A percentile compares a stretch with the other conserved stretches of the same genome.
Conservation (phyloP, 768 basidiomycete species). For the Trametes sanguinea region DNA sequence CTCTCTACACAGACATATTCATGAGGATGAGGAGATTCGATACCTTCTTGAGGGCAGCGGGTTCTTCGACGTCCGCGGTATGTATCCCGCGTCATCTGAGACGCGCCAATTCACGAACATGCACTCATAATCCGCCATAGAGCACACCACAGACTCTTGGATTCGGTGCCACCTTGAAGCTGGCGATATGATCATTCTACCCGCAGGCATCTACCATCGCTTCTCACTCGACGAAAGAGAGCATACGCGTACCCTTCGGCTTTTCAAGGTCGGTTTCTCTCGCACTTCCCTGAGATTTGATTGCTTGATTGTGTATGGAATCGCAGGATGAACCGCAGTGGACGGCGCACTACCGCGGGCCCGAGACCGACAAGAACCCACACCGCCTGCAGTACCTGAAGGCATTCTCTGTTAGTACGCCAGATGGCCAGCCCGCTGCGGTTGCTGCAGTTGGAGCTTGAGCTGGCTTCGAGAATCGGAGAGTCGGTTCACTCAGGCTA, state of each 20-base stretch:
- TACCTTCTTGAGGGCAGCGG: constrained; percentile 87
- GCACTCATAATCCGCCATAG: constrained; percentile 37
- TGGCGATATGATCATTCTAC: constrained; percentile 85
- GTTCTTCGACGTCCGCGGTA: constrained; percentile 90
- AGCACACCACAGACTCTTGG: constrained; percentile 71
- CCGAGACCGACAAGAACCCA: constrained; percentile 63
- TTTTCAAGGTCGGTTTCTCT: constrained; percentile 69
- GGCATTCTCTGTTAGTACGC: constrained; percentile 21
- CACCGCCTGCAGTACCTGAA: constrained; percentile 64
- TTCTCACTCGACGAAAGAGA: constrained; percentile 85
- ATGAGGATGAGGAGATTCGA: constrained; percentile 95
- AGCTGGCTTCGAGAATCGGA: too few relatives aligned
- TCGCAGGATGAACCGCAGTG: constrained; percentile 89
- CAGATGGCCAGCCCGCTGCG: too few relatives aligned
- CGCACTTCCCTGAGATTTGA: not conserved
- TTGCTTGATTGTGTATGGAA: not conserved
- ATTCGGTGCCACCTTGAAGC: constrained; percentile 74
- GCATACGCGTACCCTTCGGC: constrained; percentile 71
- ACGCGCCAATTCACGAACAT: not conserved
- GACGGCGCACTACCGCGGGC: constrained; percentile 70
- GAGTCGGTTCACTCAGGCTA: too few relatives aligned
- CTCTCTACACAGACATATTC: constrained; percentile 68
- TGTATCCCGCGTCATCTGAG: constrained; percentile 24
- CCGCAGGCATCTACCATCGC: constrained; percentile 91
- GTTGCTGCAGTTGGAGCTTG: too few relatives aligned